phyloP scores from a whole-genome alignment of 2,329 filamentous ascomycete species.

The Fusarium goolgardi region DNA sequence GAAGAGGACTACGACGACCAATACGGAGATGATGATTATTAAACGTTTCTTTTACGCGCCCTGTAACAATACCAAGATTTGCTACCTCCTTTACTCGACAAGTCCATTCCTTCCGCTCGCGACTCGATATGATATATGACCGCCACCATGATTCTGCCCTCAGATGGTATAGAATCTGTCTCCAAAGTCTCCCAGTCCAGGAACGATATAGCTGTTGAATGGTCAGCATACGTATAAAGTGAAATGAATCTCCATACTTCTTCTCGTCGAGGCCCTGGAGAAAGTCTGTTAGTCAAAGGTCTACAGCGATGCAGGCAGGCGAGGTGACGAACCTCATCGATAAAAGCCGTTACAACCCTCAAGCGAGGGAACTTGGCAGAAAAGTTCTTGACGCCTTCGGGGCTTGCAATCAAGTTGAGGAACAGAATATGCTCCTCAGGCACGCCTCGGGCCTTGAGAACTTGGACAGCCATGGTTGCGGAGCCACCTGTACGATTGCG shows the following conservation, averaged over 20 bases:
- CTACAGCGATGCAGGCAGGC: conserved; percentile 7
- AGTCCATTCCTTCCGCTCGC: conserved; percentile 19
- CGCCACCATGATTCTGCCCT: conserved; percentile 34
- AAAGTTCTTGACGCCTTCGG: conserved; percentile 90
- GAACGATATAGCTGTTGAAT: conserved; percentile 84
- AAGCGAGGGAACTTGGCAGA: conserved; percentile 89
- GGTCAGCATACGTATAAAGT: conserved; percentile 51
- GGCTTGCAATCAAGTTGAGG: conserved; percentile 97
- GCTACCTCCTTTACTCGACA: conserved; percentile 30
- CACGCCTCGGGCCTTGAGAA: conserved; percentile 88
- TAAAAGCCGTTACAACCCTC: conserved; percentile 93
- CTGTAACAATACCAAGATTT: conserved; percentile 39
- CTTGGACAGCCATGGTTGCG: conserved; percentile 95
- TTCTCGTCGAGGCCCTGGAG: conserved; percentile 88
- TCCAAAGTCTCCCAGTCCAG: conserved; percentile 93
- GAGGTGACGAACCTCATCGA: conserved; percentile 73
- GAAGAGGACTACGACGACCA: conserved; percentile 65
- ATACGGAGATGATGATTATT: conserved; percentile 67
- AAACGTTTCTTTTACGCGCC: conserved; percentile 46
- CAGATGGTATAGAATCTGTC: conserved; percentile 95
- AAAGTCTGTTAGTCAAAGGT: conserved; percentile 35
- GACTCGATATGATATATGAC: conserved; percentile 28
- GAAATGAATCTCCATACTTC: conserved; percentile 71
- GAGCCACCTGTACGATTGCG: conserved; percentile 75
- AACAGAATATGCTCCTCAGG: conserved; percentile 96